Conservation (phyloP, 352 stramenopile genomes). For the Globisporangium apiculatum region DNA sequence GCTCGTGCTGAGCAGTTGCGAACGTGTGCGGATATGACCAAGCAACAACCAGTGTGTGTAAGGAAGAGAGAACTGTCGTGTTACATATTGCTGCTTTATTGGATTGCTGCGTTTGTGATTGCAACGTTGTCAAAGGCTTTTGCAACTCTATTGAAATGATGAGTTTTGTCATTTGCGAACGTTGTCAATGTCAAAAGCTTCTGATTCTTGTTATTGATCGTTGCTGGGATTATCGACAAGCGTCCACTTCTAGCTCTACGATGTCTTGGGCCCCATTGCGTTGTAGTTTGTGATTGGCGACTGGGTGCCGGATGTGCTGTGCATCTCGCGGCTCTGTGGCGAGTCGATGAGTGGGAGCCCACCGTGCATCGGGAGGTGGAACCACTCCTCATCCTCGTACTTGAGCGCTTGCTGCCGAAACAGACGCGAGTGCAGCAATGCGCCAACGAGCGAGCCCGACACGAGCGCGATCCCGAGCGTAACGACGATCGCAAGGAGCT, state of each 20-base stretch:
- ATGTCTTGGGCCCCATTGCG: conserved; percentile 2
- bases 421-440: conserved; percentile 32
- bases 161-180: too few relatives aligned
- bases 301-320: neutral
- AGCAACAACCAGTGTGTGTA: neutral
- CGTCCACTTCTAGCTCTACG: neutral
- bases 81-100: too few relatives aligned
- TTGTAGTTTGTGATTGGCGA: conserved; percentile 11
- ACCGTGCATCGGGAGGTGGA: conserved; percentile 26
- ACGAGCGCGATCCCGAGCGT: conserved; percentile 32
- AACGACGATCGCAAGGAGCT: conserved; percentile 47
- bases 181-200: too few relatives aligned
- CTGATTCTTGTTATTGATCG: too few relatives aligned
- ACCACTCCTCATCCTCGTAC: conserved; percentile 68
- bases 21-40: too few relatives aligned
- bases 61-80: neutral
- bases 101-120: too few relatives aligned
- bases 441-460: conserved; percentile 23
- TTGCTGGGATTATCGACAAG: neutral
- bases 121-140: too few relatives aligned
- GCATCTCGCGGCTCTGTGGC: neutral
- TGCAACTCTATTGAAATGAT: too few relatives aligned
- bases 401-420: conserved; percentile 53
- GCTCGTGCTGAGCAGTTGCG: conserved; percentile 19
- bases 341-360: neutral